Evolutionary conservation across 169 alveolate species (phyloP), one percentile per base, ranked within the genome.

Genomic region (Ichthyophthirius multifiliis): DNA sequence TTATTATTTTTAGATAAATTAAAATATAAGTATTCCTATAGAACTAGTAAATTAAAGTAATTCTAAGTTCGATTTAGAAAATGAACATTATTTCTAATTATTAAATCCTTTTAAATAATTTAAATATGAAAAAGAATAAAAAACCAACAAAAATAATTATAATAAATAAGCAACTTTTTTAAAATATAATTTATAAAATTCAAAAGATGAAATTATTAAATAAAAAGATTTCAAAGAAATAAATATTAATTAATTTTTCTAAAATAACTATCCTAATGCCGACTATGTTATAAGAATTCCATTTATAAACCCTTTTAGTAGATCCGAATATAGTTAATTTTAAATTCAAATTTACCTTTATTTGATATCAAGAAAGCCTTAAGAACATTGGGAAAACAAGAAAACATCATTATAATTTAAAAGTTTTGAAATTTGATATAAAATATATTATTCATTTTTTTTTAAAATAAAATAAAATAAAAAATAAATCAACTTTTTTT

Each of bases 61-160:
- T n/a, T n/a, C n/a, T n/a, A n/a, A n/a, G n/a, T 13, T 55, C 7
- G 71, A 55, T 55, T 55, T 55, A 55, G 71, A 55, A 55, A 55
- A 39, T 27, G 71, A 55, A 10, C 31, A 27, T 27, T 55, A 55
- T 55, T 55, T 55, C 18, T 55, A 55, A 55, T 27, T 15, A 27
- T 34, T 27, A 5, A 55, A 55, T 55, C 71, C 71, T 55, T 15
- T 55, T 27, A 27, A 55, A 55, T 27, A 4, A 15, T 55, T 55
- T 27, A n/a, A 55, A 5, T 55, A 55, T 23, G 71, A 55, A 15
- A 55, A 55, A 55, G 71, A 55, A 1, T 27, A 55, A 27, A n/a
- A 27, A 15, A 55, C 18, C 13, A 39, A 55, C 16, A 46, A 46
- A 2, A 55, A 55, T 23, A 55, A 39, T 7, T 55, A 27, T 55